A percentile compares a stretch with the other conserved stretches of the same genome.
These are phyloP conservation scores for Quercus aquifolioides DNA, from an alignment of 306 rosid species.

Conservation along the genomic window DNA sequence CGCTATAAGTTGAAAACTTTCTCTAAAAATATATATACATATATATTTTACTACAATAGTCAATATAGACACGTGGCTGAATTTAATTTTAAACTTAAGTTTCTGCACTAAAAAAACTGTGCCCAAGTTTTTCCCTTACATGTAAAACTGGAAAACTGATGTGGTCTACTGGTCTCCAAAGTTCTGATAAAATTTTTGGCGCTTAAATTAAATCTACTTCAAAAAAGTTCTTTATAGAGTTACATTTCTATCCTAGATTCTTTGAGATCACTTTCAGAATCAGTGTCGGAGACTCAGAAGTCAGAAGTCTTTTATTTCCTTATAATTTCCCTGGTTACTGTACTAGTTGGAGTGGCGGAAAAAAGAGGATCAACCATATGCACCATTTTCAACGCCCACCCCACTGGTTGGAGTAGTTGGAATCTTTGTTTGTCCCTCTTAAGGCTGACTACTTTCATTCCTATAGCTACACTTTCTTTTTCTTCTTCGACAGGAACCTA, in stretches of 20 bases:
- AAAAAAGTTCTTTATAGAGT: conserved; percentile 27
- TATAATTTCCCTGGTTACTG: conserved; percentile 19
- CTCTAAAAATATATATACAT: no score
- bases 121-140: no score
- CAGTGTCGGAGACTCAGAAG: neutral
- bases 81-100: no score
- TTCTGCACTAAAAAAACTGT: no score
- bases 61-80: no score
- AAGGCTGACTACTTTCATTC: neutral
- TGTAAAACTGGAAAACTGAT: neutral
- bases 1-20: no score
- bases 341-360: conserved; percentile 51
- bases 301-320: conserved; percentile 3
- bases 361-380: conserved; percentile 55
- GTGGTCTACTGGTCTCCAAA: conserved; percentile 30
- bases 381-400: conserved; percentile 54
- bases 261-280: conserved; percentile 19
- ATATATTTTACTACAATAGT: no score
- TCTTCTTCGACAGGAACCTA: conserved; percentile 1
- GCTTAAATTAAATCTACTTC: conserved; percentile 24
- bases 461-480: neutral
- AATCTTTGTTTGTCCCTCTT: conserved; percentile 36
- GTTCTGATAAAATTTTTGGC: conserved; percentile 6
- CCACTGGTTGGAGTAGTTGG: conserved; percentile 42
- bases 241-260: neutral